phyloP scores from a whole-genome alignment of 108 stramenopile species.

The Pseudonitzschia multistriata region DNA sequence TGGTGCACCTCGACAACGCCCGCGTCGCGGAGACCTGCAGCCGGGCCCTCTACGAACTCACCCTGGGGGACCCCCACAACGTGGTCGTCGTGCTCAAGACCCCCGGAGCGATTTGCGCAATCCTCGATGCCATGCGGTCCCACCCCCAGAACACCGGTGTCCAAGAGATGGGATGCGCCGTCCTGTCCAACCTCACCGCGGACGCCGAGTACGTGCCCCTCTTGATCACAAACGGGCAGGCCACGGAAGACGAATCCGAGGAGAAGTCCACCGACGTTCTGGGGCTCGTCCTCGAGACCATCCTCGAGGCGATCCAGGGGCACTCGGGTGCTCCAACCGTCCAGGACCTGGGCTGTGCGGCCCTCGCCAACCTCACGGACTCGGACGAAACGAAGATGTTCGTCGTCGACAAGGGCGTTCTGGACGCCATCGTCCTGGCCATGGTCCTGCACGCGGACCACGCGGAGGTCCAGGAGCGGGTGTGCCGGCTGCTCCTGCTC shows the following conservation, averaged over 20 bases:
- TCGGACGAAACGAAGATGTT: constrained; percentile 46
- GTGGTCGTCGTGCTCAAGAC: constrained; percentile 11
- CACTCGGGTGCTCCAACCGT: constrained; percentile 48
- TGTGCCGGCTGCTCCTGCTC: constrained; percentile 47
- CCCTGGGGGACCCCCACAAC: constrained; percentile 31
- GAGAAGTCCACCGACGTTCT: background rate
- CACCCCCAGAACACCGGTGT: constrained; percentile 45
- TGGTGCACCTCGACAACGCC: constrained; percentile 56
- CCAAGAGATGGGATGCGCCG: constrained; percentile 74
- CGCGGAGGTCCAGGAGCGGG: constrained; percentile 48
- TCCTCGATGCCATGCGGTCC: constrained; percentile 69
- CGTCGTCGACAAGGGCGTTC: constrained; percentile 62
- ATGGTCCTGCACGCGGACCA: constrained; percentile 69
- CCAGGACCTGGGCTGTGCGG: constrained; percentile 68
- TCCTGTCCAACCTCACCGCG: constrained; percentile 49
- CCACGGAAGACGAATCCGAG: background rate
- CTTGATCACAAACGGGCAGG: constrained; percentile 5
- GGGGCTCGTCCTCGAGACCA: constrained; percentile 55
- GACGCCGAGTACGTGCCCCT: background rate
- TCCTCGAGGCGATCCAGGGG: constrained; percentile 67
- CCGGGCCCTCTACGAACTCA: constrained; percentile 57
- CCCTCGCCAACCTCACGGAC: constrained; percentile 51
- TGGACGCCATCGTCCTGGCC: constrained; percentile 71
- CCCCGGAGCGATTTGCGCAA: constrained; percentile 51
- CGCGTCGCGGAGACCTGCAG: constrained; percentile 57